Percentiles rank a stretch among this genome's conserved stretches.
Evolutionary conservation across 179 eudicot genomes (phyloP).

Genomic region (Patellifolia procumbens): DNA sequence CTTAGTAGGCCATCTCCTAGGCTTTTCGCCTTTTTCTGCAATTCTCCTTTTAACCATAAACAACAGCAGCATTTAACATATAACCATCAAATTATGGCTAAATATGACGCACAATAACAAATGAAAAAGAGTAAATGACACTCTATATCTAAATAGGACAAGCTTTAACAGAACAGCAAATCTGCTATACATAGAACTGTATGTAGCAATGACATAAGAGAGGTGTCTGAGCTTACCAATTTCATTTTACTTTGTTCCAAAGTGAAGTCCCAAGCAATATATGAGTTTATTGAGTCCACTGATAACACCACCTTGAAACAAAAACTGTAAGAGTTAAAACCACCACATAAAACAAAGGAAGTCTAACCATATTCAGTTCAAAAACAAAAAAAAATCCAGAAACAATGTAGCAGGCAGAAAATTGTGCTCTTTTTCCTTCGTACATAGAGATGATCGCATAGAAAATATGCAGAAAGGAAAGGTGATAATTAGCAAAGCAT

Average conservation of each 20-base stretch:
- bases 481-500: neutral
- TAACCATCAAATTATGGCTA: neutral
- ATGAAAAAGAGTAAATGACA: neutral
- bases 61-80: neutral
- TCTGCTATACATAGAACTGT: too few relatives aligned
- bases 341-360: neutral
- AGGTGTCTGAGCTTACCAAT: conserved; percentile 53
- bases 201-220: neutral
- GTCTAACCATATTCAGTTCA: neutral
- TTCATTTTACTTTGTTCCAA: conserved; percentile 71
- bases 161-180: neutral
- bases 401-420: neutral
- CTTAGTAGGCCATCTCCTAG: neutral
- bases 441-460: too few relatives aligned
- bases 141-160: neutral
- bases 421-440: too few relatives aligned
- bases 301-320: conserved; percentile 62
- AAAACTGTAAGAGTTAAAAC: conserved; percentile 3
- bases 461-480: neutral
- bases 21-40: neutral
- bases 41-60: neutral
- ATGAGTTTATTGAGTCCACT: conserved; percentile 83
- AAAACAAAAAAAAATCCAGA: neutral
- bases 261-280: conserved; percentile 94
- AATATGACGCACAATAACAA: neutral